Evolutionary conservation across 371 early-diverging fungal species (phyloP).

Genomic region (Mucor velutinosus): DNA sequence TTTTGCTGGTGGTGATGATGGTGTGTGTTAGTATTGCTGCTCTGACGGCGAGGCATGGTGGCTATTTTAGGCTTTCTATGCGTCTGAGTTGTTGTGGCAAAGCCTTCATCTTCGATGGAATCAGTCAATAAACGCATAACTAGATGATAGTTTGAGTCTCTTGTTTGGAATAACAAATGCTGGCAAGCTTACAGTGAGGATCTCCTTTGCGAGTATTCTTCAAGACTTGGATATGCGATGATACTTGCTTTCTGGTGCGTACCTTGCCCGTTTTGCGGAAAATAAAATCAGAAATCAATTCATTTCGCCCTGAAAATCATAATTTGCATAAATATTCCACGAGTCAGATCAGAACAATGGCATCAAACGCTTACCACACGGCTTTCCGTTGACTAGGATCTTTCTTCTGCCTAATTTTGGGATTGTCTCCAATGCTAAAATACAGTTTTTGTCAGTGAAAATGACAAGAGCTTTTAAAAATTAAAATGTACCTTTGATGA

Average conservation of each 20-base stretch:
- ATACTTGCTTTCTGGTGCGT: conserved; percentile 77
- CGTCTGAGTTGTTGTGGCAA: conserved; percentile 10
- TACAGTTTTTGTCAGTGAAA: background rate
- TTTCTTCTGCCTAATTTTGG: conserved; percentile 65
- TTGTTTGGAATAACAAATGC: background rate
- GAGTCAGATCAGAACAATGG: background rate
- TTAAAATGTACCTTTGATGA: conserved; percentile 61
- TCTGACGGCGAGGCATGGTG: background rate
- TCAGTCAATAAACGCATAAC: conserved; percentile 63
- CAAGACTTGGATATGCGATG: conserved; percentile 78
- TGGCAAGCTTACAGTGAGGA: conserved; percentile 50
- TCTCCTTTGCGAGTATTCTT: conserved; percentile 72
- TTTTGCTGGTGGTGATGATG: conserved; percentile 2
- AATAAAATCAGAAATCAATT: conserved; percentile 79
- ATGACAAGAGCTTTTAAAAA: background rate
- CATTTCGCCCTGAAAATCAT: conserved; percentile 61
- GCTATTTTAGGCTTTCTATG: conserved; percentile 7
- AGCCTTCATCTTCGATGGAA: conserved; percentile 38
- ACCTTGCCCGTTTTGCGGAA: conserved; percentile 63
- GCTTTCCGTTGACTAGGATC: conserved; percentile 63
- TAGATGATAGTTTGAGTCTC: conserved; percentile 7
- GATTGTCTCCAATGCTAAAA: conserved; percentile 55
- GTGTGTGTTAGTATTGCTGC: conserved; percentile 4
- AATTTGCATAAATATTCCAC: background rate
- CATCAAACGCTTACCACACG: conserved; percentile 50